Base-by-base conservation (phyloP, 2,329 filamentous ascomycete genomes). In the Fusarium sp. region DNA sequence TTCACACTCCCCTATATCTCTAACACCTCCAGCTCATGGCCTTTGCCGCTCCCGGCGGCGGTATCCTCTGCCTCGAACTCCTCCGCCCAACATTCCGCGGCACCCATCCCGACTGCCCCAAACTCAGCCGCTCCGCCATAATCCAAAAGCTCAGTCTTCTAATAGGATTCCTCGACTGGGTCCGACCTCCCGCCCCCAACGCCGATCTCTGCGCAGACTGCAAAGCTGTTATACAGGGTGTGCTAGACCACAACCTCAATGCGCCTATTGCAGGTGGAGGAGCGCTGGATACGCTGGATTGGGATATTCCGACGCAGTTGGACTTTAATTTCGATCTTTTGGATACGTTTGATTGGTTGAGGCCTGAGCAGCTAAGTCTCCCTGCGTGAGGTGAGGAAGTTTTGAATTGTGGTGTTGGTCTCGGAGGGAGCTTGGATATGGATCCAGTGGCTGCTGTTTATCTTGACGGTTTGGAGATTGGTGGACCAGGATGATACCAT, bases 141-240 rank as follows among this genome's bases (percentile, higher is more conserved):
- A 84, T 88, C 39, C 86, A 88, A 70, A 86, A 88, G 61, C 81
- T 89, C 4, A 87, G 85, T 65, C 83, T 88, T 3, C 79, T 89
- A 0, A 82, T 87, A 6, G 86, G 85, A 0, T 88, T 88, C 62
- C 80, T 88, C 17, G 85, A 87, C 58, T 88, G 87, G 87, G 81
- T 88, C 3, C 81, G 82, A 8, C 85, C 85, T 0, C 82, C 83
- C 5, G 85, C 85, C 1, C 85, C 86, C 4, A 88, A 88, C 38
- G 84, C 83, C 11, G 82, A 84, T n/a, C 79, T 88, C 11, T 88
- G 86, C 72, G 79, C 76, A 24, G 80, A 84, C 26, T 86, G 85
- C 76, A 85, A 85, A 64, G 80, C 80, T 6, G 81, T 87, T n/a
- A 87, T 89, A 50, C 84, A 86, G 60, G 84, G 82, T 20, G 87